Base-by-base conservation (phyloP, 371 early-diverging fungal species). In the Polyrhizophydium stewartii region DNA sequence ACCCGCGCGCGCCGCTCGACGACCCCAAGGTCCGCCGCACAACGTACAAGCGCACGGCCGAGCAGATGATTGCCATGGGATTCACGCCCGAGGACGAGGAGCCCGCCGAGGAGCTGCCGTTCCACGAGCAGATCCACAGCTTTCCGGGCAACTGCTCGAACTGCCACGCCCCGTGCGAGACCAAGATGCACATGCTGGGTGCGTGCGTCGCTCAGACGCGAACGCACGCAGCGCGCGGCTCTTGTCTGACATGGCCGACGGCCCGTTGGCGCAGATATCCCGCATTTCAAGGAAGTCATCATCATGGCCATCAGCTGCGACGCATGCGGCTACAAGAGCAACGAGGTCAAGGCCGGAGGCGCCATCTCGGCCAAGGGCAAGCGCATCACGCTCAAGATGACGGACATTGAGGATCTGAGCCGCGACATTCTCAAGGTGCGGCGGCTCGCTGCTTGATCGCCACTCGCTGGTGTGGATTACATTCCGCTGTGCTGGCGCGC, bases 231-330 rank as follows among this genome's bases (percentile, higher is more conserved):
- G n/a, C 1, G 1, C 21, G 31, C n/a, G 45, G 55, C 22, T 31
- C n/a, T 59, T 59, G 28, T 21, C 7, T 21, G 10, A 17, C 59
- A 0, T 3, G n/a, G 2, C n/a, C 21, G 27, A 16, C 7, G 13
- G 9, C 7, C 22, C 21, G 35, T 33, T 46, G 28, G 6, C n/a
- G 19, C 51, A 68, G 79, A 92, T 51, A 94, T 96, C 64, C 95
- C 95, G 50, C 91, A 96, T 67, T 96, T 96, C 68, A 93, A 94
- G 72, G 91, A 96, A 65, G 93, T 96, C 17, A 89, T 96, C 45
- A 89, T 96, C 64, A 95, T 95, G 97, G 86, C 94, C n/a, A 94
- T 94, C 7, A 80, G 82, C 58, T 96, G 97, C 76, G 92, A 94
- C 37, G 58, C 68, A 9, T 96, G 97, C 70, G 96, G 95, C 19